Evolutionary conservation across 805 yeast species (phyloP), one percentile per base, ranked within the genome.

Genomic region (Starmerella potacharoeniae): DNA sequence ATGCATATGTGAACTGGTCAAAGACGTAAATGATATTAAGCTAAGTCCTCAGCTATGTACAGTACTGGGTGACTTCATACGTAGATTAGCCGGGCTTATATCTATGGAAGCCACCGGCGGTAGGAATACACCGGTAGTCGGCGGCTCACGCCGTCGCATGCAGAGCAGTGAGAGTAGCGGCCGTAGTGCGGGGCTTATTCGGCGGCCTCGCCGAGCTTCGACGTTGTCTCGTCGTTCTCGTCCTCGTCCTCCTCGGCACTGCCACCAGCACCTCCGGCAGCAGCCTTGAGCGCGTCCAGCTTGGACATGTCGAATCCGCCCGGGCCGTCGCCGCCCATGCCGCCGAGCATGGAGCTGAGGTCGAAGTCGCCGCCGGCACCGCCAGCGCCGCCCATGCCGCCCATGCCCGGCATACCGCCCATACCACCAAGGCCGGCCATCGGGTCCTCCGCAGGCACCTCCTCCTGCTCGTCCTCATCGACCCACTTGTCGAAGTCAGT

Each of bases 401-500:
- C 72, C 36, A 61, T 68, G 60, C 62, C 79, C 51, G 67, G 72
- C 39, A 62, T 68, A 35, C 46, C 73, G 49, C 67, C 62, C 59
- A 66, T 62, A 55, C 69, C 75, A 22, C 66, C 69, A 58, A 67
- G 59, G 35, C 70, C 74, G 29, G 69, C 69, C 62, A 65, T 62
- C 4, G 57, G 61, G 50, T 70, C 79, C 29, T 71, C 77, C 43
- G 76, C 83, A 10, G 74, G 75, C 51, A 70, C 74, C 56, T 82
- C 90, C 42, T 87, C 89, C 72, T 91, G 98, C 72, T 91, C 98
- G 68, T 91, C 98, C 74, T 91, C 97, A 68, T 91, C 98, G 42
- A 86, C 95, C 98, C 98, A 91, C 71, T 83, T 86, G 74, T 90
- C 96, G 67, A 91, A 91, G 68, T 91, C 97, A 13, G 98, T 91